These are phyloP conservation scores for Suhomyces anneliseae DNA, from an alignment of 1,139 yeast species.

Conservation along the genomic window DNA sequence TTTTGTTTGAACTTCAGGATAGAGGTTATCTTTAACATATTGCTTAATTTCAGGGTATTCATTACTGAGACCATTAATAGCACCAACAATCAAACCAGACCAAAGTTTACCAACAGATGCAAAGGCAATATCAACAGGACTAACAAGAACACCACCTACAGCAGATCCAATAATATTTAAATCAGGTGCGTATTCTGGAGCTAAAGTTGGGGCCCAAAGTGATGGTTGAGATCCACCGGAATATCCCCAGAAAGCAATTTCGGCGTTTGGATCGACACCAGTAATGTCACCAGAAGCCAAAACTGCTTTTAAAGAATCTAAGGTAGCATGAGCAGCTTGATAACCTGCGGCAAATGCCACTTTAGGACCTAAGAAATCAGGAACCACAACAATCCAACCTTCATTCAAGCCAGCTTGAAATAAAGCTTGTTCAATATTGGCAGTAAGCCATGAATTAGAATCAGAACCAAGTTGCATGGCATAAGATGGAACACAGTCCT, in stretches of 20 bases:
- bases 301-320: conserved; percentile 30
- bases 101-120: conserved; percentile 23
- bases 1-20: neutral
- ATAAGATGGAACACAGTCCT: conserved; percentile 36
- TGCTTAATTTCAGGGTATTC: conserved; percentile 26
- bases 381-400: conserved; percentile 34
- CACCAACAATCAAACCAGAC: conserved; percentile 29
- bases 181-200: conserved; percentile 34
- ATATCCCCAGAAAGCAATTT: conserved; percentile 35
- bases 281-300: conserved; percentile 24
- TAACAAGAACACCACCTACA: conserved; percentile 34
- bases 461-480: conserved; percentile 24
- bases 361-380: conserved; percentile 36
- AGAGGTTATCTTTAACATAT: conserved; percentile 3
- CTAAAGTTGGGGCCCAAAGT: conserved; percentile 39
- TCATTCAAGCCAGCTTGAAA: conserved; percentile 18
- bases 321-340: conserved; percentile 28
- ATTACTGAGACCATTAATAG: conserved; percentile 26
- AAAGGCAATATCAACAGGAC: conserved; percentile 20
- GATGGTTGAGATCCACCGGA: conserved; percentile 39
- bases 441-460: conserved; percentile 3
- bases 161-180: conserved; percentile 33
- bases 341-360: conserved; percentile 31
- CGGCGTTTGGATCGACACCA: conserved; percentile 23
- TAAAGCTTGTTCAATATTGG: conserved; percentile 11